These are phyloP conservation scores for Corylus heterophylla DNA, from an alignment of 306 rosid species.

Conservation along the genomic window DNA sequence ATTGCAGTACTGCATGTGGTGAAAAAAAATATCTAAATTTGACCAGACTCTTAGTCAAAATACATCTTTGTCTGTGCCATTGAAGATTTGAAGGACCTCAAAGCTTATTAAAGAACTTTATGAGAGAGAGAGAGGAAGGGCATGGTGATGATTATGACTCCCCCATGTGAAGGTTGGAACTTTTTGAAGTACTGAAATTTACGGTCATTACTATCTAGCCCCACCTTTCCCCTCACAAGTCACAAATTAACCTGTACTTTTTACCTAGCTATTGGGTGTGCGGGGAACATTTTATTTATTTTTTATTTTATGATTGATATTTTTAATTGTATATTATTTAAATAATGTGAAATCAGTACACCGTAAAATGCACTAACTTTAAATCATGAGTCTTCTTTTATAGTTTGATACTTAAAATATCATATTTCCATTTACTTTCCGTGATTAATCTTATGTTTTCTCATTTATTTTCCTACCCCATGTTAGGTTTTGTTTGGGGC, in stretches of 20 bases:
- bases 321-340: no score
- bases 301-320: no score
- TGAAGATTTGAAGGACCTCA: conserved; percentile 23
- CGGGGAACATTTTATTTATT: no score
- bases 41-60: conserved; percentile 22
- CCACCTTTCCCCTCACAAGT: not conserved
- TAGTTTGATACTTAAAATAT: not conserved
- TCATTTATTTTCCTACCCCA: no score
- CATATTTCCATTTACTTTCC: not conserved
- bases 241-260: no score
- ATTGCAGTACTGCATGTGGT: conserved; percentile 38
- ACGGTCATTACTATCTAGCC: not conserved
- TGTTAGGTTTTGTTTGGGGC: no score
- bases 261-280: no score
- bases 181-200: conserved; percentile 3
- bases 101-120: conserved; percentile 18
- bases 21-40: conserved; percentile 34
- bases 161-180: conserved; percentile 34
- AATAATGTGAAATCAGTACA: no score
- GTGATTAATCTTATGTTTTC: no score
- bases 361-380: no score
- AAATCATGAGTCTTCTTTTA: no score
- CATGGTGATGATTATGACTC: conserved; percentile 31
- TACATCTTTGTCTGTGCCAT: conserved; percentile 43
- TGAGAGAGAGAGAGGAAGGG: conserved; percentile 47